These are phyloP conservation scores for Diplotaxis tenuifolia DNA, from an alignment of 345 rosid species.

Conservation along the genomic window DNA sequence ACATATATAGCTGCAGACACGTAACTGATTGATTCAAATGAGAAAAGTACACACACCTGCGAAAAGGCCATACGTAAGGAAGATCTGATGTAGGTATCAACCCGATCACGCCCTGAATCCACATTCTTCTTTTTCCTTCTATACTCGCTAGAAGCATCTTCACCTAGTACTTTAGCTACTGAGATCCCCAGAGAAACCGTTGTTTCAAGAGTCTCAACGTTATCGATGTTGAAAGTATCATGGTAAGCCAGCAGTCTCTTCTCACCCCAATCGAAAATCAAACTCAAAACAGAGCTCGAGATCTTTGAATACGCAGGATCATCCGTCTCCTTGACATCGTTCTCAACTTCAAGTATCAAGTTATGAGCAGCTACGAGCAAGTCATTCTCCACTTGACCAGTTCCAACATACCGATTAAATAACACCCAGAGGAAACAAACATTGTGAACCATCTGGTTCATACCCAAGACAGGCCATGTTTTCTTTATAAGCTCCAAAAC, in stretches of 20 bases:
- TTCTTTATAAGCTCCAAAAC: constrained; percentile 85
- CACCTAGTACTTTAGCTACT: constrained; percentile 64
- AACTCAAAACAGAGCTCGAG: constrained; percentile 56
- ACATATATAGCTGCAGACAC: not conserved
- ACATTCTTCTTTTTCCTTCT: constrained; percentile 55
- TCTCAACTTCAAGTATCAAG: constrained; percentile 70
- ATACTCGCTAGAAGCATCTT: constrained; percentile 65
- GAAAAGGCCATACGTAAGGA: constrained; percentile 70
- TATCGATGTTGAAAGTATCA: constrained; percentile 64
- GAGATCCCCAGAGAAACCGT: constrained; percentile 63
- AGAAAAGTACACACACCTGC: constrained; percentile 51
- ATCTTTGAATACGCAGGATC: constrained; percentile 56
- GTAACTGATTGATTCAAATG: not conserved
- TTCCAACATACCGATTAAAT: constrained; percentile 69
- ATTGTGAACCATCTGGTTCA: constrained; percentile 71
- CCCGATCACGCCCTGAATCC: constrained; percentile 55
- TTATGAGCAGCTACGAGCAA: constrained; percentile 75
- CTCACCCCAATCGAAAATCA: constrained; percentile 78
- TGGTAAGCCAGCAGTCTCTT: constrained; percentile 79
- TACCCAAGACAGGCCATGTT: constrained; percentile 85
- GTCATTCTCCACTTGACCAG: constrained; percentile 75
- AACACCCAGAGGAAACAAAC: constrained; percentile 87
- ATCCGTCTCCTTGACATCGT: constrained; percentile 54
- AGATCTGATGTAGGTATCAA: constrained; percentile 80
- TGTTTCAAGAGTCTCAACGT: constrained; percentile 67